These are phyloP conservation scores for Pichia heedii DNA, from an alignment of 805 yeast genomes.

Conservation along the genomic window DNA sequence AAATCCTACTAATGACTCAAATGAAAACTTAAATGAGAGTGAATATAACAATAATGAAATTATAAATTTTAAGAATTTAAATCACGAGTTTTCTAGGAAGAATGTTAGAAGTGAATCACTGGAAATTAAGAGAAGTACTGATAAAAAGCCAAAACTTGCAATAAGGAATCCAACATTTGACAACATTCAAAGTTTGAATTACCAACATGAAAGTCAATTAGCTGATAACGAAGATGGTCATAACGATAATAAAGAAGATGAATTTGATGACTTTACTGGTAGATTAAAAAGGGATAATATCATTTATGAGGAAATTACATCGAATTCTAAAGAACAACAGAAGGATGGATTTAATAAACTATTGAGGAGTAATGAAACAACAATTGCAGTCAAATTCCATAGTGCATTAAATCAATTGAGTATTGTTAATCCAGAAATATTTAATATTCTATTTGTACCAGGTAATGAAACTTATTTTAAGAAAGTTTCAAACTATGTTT, in stretches of 20 bases:
- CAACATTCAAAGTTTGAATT: not conserved
- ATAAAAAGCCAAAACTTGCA: slow-evolving; percentile 7
- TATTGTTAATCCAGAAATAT: slow-evolving; percentile 15
- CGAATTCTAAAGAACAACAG: slow-evolving; percentile 16
- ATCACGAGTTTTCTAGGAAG: not conserved
- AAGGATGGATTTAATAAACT: slow-evolving; percentile 15
- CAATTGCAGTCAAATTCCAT: slow-evolving; percentile 16
- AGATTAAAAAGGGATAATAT: slow-evolving; percentile 14
- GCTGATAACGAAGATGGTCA: not conserved
- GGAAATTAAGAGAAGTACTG: slow-evolving; percentile 8
- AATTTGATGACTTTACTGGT: slow-evolving; percentile 16
- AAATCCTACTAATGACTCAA: not conserved
- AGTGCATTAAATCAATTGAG: slow-evolving; percentile 19
- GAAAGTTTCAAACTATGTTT: slow-evolving; percentile 13
- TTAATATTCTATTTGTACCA: slow-evolving; percentile 14
- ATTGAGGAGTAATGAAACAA: slow-evolving; percentile 4
- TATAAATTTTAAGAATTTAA: too few relatives aligned
- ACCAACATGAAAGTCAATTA: not conserved
- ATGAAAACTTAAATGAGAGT: not conserved
- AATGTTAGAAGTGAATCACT: not conserved
- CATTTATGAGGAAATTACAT: slow-evolving; percentile 18
- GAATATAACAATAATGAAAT: not conserved
- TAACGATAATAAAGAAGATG: slow-evolving; percentile 1
- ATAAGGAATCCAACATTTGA: slow-evolving; percentile 1
- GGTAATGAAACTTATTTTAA: slow-evolving; percentile 8